A percentile compares a stretch with the other conserved stretches of the same genome.
phyloP scores from a whole-genome alignment of 176 grass and related monocot genomes.

The Thalia dealbata region DNA sequence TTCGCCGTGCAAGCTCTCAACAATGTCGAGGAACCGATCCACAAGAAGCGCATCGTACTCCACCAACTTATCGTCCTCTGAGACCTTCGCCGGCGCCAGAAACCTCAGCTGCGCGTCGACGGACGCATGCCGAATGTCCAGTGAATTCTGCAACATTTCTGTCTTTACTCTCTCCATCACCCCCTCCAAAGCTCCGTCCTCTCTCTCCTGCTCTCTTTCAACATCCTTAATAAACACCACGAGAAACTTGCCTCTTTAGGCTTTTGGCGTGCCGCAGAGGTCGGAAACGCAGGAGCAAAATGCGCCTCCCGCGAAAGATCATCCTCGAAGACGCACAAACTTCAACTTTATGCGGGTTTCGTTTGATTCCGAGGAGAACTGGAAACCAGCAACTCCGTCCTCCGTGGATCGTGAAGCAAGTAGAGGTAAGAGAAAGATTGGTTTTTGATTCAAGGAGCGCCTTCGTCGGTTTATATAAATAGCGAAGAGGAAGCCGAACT shows the following conservation, averaged over 20 bases:
- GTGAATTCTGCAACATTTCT: conserved; percentile 2
- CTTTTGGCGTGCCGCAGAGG: neutral
- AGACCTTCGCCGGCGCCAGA: conserved; percentile 39
- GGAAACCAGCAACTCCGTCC: no score
- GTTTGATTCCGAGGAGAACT: no score
- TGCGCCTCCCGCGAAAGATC: neutral
- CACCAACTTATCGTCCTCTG: conserved; percentile 42
- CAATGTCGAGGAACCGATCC: conserved; percentile 41
- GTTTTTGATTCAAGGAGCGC: no score
- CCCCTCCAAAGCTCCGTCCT: neutral
- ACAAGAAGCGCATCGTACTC: conserved; percentile 40
- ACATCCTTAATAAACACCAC: neutral
- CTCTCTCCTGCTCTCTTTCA: neutral
- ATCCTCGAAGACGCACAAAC: no score
- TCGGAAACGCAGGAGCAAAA: neutral
- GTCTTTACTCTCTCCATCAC: neutral
- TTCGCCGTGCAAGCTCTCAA: conserved; percentile 35
- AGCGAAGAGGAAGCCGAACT: no score
- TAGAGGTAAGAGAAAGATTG: no score
- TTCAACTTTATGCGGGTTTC: no score
- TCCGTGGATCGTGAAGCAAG: no score
- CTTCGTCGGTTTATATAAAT: no score
- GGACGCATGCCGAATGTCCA: conserved; percentile 21
- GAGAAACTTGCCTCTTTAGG: neutral
- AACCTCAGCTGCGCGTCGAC: conserved; percentile 43